phyloP scores from a whole-genome alignment of 352 stramenopile species.

The Phytopythium ostracodes region DNA sequence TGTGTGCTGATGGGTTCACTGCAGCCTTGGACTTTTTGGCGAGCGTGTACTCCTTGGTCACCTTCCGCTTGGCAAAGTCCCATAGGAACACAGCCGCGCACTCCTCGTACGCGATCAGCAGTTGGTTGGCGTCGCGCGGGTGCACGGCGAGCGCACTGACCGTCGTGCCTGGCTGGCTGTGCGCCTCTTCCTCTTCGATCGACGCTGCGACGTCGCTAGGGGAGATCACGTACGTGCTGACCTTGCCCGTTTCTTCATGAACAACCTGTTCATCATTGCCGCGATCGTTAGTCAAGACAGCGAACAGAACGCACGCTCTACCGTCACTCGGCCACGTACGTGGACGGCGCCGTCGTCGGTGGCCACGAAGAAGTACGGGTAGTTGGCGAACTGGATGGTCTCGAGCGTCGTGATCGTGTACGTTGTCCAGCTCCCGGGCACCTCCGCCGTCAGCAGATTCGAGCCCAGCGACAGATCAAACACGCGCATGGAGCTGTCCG shows the following conservation, averaged over 20 bases:
- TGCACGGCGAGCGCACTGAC: slow-evolving; percentile 53
- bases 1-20: slow-evolving; percentile 9
- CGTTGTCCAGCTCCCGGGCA: slow-evolving; percentile 55
- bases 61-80: slow-evolving; percentile 66
- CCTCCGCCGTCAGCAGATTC: slow-evolving; percentile 9
- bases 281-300: background rate
- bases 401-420: slow-evolving; percentile 59
- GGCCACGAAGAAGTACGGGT: slow-evolving; percentile 69
- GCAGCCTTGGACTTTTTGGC: slow-evolving; percentile 20
- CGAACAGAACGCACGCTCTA: background rate
- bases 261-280: slow-evolving; percentile 35
- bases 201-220: slow-evolving; percentile 27
- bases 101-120: slow-evolving; percentile 62
- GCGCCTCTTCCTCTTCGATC: slow-evolving; percentile 14
- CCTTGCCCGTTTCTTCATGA: slow-evolving; percentile 65
- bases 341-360: slow-evolving; percentile 63
- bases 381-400: slow-evolving; percentile 50
- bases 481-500: slow-evolving; percentile 60
- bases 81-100: slow-evolving; percentile 46
- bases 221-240: slow-evolving; percentile 65
- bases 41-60: slow-evolving; percentile 37
- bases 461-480: slow-evolving; percentile 43
- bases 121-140: slow-evolving; percentile 53
- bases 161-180: slow-evolving; percentile 14
- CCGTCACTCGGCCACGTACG: slow-evolving; percentile 15